Evolutionary conservation across 805 yeast genomes (phyloP).

Genomic region (Candida dajiaensis): DNA sequence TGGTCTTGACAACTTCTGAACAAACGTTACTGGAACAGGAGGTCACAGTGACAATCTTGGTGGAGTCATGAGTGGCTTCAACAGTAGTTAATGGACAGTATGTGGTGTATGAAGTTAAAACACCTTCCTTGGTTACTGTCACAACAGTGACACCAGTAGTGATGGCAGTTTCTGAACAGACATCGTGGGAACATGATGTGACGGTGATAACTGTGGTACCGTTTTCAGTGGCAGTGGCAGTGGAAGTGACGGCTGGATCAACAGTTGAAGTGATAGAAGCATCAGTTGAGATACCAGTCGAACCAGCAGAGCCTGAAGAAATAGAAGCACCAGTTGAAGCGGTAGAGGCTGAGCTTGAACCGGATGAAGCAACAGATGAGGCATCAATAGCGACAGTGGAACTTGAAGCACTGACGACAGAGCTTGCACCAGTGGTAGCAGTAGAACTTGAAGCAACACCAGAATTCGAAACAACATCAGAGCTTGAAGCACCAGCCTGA

Average conservation of each 20-base stretch:
- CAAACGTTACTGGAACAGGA: not conserved
- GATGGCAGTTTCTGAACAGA: conserved; percentile 13
- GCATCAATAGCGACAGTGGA: conserved; percentile 1
- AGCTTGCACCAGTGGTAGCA: not conserved
- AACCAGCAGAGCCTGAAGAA: conserved; percentile 1
- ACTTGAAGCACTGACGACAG: not conserved
- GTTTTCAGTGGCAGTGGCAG: conserved; percentile 12
- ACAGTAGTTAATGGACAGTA: conserved; percentile 19
- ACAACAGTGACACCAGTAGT: conserved; percentile 27
- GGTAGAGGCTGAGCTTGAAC: conserved; percentile 9
- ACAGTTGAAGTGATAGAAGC: conserved; percentile 16
- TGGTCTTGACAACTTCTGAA: not conserved
- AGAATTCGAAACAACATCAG: too few relatives aligned
- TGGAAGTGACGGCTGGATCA: conserved; percentile 22
- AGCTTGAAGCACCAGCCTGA: too few relatives aligned
- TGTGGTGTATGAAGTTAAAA: conserved; percentile 17
- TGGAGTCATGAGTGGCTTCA: not conserved
- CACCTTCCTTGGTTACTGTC: conserved; percentile 25
- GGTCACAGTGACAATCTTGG: not conserved
- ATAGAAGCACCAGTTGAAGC: not conserved
- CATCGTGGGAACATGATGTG: conserved; percentile 17
- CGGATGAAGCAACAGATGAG: conserved; percentile 11
- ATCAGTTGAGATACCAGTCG: conserved; percentile 7
- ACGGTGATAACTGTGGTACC: conserved; percentile 27
- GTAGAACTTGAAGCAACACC: too few relatives aligned